These are phyloP conservation scores for Auricularia heimuer DNA, from an alignment of 768 basidiomycete species.

Conservation along the genomic window DNA sequence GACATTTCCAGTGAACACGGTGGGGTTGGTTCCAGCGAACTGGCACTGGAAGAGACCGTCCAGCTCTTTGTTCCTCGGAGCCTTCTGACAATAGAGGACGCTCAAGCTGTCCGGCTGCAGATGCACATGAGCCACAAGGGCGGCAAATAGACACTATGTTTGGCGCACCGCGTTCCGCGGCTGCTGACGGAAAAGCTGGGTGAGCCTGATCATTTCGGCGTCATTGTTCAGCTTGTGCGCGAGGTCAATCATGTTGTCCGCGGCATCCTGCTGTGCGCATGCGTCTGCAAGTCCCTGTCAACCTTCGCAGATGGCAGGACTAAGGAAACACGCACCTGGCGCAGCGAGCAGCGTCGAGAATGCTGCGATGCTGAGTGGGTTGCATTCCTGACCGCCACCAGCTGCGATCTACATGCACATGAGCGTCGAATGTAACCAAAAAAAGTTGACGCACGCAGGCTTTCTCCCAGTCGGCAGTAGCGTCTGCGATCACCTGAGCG, in stretches of 20 bases:
- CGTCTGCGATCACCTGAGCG: slow-evolving; percentile 36
- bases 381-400: slow-evolving; percentile 49
- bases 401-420: slow-evolving; percentile 32
- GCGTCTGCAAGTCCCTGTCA: slow-evolving; percentile 15
- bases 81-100: slow-evolving; percentile 44
- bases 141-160: neutral
- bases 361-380: slow-evolving; percentile 43
- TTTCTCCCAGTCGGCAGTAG: slow-evolving; percentile 40
- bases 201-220: slow-evolving; percentile 36
- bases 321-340: slow-evolving; percentile 20
- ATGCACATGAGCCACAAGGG: neutral
- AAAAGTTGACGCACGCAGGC: slow-evolving; percentile 35
- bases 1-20: slow-evolving; percentile 35
- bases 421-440: neutral
- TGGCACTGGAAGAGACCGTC: slow-evolving; percentile 52
- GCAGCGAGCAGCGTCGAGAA: slow-evolving; percentile 53
- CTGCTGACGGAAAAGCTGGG: slow-evolving; percentile 49
- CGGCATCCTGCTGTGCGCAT: slow-evolving; percentile 43
- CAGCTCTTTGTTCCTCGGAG: slow-evolving; percentile 42
- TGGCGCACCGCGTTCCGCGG: slow-evolving; percentile 42
- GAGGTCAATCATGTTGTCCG: slow-evolving; percentile 43
- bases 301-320: too few species aligned
- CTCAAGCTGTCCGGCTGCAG: slow-evolving; percentile 32
- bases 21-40: slow-evolving; percentile 36
- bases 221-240: slow-evolving; percentile 36